Evolutionary conservation across 1,284 basidiomycete species (phyloP).

Genomic region (Polyporus tsugae): DNA sequence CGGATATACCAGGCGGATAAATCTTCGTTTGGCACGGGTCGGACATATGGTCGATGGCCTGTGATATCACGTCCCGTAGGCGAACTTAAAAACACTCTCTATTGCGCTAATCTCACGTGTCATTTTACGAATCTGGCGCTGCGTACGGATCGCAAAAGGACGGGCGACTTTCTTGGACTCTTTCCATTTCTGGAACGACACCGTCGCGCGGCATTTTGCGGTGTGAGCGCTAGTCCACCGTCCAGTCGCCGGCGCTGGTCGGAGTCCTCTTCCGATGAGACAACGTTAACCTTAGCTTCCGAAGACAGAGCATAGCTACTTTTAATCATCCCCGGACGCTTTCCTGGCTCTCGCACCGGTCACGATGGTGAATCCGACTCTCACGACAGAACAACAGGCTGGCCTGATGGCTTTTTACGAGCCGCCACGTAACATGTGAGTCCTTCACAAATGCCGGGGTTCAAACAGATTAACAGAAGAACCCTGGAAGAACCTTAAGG

Average conservation of each 20-base stretch:
- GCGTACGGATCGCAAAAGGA: neutral
- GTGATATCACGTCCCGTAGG: neutral
- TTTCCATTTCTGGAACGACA: conserved; percentile 20
- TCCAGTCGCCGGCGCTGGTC: neutral
- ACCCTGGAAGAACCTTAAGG: neutral
- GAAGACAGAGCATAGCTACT: neutral
- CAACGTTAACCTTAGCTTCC: conserved; percentile 3
- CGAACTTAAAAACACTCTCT: neutral
- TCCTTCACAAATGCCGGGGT: neutral
- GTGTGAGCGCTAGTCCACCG: conserved; percentile 13
- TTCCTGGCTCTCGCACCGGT: neutral
- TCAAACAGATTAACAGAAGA: neutral
- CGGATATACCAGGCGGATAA: conserved; percentile 23
- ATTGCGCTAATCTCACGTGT: neutral
- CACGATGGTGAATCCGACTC: neutral
- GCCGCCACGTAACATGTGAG: neutral
- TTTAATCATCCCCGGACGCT: neutral
- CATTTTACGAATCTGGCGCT: neutral
- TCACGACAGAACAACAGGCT: neutral
- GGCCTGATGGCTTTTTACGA: neutral
- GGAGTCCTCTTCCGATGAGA: neutral
- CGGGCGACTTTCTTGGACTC: conserved; percentile 19
- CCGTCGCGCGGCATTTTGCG: conserved; percentile 4
- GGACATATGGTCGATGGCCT: neutral
- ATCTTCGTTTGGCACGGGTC: neutral